Conservation (phyloP, 768 basidiomycete genomes). For the Phaffia australis region DNA sequence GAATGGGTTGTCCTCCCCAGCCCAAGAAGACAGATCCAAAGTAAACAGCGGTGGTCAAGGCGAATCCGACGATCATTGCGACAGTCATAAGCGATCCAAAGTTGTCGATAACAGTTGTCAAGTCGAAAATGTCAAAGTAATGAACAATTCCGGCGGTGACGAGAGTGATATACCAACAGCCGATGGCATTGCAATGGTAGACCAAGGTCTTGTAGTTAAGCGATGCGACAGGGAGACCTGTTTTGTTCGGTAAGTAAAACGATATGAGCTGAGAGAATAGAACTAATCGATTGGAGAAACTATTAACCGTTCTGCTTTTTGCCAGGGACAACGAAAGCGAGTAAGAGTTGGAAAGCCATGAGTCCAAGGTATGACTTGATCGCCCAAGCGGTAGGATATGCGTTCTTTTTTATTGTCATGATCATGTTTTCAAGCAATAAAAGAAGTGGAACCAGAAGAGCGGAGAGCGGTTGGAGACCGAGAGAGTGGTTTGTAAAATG, state of each 20-base stretch:
- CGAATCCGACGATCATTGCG: slow-evolving; percentile 82
- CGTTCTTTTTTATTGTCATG: slow-evolving; percentile 50
- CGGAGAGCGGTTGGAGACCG: neutral
- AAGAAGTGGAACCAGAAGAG: neutral
- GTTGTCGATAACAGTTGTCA: slow-evolving; percentile 90
- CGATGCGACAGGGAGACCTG: slow-evolving; percentile 82
- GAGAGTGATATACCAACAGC: slow-evolving; percentile 22
- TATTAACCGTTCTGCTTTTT: slow-evolving; percentile 63
- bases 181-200: slow-evolving; percentile 25
- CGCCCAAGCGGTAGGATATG: slow-evolving; percentile 76
- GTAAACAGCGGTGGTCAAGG: slow-evolving; percentile 68
- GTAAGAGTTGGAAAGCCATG: slow-evolving; percentile 74
- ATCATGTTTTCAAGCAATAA: neutral
- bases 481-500: neutral
- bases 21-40: slow-evolving; percentile 57
- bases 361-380: slow-evolving; percentile 84
- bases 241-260: neutral
- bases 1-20: slow-evolving; percentile 57
- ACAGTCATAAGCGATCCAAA: slow-evolving; percentile 94
- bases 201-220: slow-evolving; percentile 54
- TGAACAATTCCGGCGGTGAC: slow-evolving; percentile 16
- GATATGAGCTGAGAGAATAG: neutral
- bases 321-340: slow-evolving; percentile 84
- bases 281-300: neutral
- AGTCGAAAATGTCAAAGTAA: slow-evolving; percentile 56